Percentiles rank a stretch among this genome's conserved stretches.
Conservation (phyloP, 2,329 filamentous ascomycete genomes). For the Paracamarosporium sp. region DNA sequence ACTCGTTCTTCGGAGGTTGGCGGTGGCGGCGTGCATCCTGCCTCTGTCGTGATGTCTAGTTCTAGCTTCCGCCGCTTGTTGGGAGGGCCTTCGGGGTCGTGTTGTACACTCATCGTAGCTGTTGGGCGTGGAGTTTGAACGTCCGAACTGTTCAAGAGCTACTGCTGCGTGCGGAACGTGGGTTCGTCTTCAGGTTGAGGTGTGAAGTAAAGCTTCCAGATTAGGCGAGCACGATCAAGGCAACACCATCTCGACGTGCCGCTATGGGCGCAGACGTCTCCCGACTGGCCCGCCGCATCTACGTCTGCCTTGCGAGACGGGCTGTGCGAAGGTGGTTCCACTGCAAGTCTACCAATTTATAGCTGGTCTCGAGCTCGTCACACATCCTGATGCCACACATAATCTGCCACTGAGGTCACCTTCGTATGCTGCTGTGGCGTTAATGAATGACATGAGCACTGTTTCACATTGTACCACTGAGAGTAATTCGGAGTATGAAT, state of each 20-base stretch:
- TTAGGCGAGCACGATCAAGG: conserved; percentile 1
- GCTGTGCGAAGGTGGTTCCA: no score
- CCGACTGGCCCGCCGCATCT: no score
- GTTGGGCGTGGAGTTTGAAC: no score
- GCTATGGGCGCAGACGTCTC: neutral
- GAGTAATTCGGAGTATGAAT: neutral
- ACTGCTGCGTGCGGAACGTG: neutral
- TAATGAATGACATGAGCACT: no score
- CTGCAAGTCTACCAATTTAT: no score
- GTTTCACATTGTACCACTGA: neutral
- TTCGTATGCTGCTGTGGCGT: no score
- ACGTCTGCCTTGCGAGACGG: no score
- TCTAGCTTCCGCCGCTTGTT: conserved; percentile 37
- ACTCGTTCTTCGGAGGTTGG: neutral
- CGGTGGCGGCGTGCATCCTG: conserved; percentile 1
- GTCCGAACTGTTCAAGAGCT: no score
- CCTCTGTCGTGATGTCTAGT: conserved; percentile 3
- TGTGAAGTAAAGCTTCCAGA: neutral
- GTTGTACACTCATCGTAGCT: conserved; percentile 12
- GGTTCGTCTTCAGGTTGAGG: neutral
- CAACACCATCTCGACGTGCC: neutral
- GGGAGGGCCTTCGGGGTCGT: conserved; percentile 15
- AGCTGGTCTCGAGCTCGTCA: no score
- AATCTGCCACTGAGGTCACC: no score
- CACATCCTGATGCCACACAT: no score